phyloP scores from a whole-genome alignment of 2,329 filamentous ascomycete genomes.

The Alternaria arbusti region DNA sequence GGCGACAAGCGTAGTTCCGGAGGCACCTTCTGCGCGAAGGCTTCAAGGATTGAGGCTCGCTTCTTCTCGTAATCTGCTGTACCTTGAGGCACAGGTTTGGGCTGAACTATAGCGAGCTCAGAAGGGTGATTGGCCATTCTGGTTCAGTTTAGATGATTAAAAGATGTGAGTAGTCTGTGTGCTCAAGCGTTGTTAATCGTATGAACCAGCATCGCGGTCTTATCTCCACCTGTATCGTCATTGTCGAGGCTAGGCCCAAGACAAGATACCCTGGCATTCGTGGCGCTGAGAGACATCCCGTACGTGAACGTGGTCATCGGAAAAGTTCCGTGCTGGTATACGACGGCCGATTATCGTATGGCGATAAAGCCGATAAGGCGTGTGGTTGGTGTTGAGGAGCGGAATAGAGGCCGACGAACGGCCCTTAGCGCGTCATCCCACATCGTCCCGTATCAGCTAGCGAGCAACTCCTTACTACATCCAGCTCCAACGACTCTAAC shows the following conservation, averaged over 20 bases:
- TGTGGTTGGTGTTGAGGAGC: conserved; percentile 1
- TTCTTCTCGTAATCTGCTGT: conserved; percentile 26
- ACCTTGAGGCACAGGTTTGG: conserved; percentile 21
- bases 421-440: background rate
- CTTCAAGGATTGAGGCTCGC: conserved; percentile 18
- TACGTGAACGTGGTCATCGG: background rate
- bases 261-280: background rate
- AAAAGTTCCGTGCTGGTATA: background rate
- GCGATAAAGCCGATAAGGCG: conserved; percentile 5
- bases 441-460: conserved; percentile 2
- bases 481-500: background rate
- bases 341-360: background rate
- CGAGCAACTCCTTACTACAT: background rate
- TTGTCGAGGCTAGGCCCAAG: background rate
- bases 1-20: conserved; percentile 14
- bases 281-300: background rate
- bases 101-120: conserved; percentile 14
- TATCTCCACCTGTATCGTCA: background rate
- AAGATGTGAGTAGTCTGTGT: background rate
- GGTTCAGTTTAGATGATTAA: background rate
- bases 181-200: background rate
- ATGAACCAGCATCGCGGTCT: background rate
- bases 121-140: conserved; percentile 5
- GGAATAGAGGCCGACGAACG: conserved; percentile 4
- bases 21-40: conserved; percentile 22